phyloP scores from a whole-genome alignment of 257 asterid species.

The Thymus mandschuricus region DNA sequence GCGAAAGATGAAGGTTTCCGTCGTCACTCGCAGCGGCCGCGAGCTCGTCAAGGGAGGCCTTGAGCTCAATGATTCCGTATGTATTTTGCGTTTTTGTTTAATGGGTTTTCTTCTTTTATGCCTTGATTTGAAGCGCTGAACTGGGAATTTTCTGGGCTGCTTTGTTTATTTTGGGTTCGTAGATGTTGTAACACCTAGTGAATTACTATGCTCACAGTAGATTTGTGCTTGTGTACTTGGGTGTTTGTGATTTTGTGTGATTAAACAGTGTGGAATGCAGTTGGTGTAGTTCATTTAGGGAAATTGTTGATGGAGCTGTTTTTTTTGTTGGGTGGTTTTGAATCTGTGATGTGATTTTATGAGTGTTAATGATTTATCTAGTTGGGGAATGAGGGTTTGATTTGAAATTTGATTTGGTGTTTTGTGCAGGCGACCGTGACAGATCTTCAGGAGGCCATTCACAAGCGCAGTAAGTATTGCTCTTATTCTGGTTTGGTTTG shows the following conservation, averaged over 20 bases:
- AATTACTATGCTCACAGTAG: neutral
- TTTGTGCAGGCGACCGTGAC: constrained; percentile 79
- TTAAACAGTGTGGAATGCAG: neutral
- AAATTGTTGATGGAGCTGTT: neutral
- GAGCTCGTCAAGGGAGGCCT: constrained; percentile 87
- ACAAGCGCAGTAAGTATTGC: constrained; percentile 65
- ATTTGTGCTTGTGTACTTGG: neutral
- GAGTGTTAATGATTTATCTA: neutral
- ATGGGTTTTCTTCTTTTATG: constrained; percentile 17
- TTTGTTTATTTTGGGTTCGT: neutral
- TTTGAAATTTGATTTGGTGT: constrained; percentile 37
- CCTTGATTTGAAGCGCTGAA: constrained; percentile 23
- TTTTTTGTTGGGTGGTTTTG: neutral
- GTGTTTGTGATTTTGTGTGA: neutral
- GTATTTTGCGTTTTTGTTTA: constrained; percentile 25
- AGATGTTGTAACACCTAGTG: neutral
- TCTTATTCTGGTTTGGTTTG: constrained; percentile 16
- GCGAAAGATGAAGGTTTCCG: constrained; percentile 68
- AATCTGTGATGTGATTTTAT: neutral
- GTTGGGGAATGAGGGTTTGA: constrained; percentile 8
- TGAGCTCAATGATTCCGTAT: constrained; percentile 71
- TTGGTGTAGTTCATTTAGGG: constrained; percentile 9
- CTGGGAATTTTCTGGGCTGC: neutral
- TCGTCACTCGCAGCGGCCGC: constrained; percentile 84
- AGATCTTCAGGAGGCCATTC: constrained; percentile 94